Conservation (phyloP, 2,329 filamentous ascomycete genomes). For the Talaromyces pinophilus region DNA sequence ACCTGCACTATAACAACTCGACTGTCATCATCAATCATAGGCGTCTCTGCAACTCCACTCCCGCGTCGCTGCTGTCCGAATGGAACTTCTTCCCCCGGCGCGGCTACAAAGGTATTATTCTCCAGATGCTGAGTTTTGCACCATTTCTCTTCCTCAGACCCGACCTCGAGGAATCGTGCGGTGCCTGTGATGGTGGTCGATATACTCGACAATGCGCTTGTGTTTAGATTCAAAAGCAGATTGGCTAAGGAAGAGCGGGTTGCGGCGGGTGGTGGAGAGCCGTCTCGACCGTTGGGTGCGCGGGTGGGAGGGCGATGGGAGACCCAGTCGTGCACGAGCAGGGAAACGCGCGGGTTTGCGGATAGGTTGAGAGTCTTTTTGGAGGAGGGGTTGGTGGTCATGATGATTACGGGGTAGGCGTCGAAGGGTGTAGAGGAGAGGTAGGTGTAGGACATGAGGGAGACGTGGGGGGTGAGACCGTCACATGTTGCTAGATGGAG, state of each 20-base stretch:
- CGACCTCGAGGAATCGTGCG: constrained; percentile 70
- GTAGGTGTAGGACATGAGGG: constrained; percentile 99
- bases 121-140: constrained; percentile 81
- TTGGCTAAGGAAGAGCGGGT: constrained; percentile 74
- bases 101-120: constrained; percentile 80
- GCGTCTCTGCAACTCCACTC: constrained; percentile 33
- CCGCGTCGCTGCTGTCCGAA: constrained; percentile 44
- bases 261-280: constrained; percentile 63
- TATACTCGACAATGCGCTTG: constrained; percentile 81
- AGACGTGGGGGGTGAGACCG: constrained; percentile 82
- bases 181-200: constrained; percentile 91
- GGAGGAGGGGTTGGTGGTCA: constrained; percentile 80
- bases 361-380: constrained; percentile 74
- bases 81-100: constrained; percentile 50
- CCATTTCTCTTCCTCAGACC: constrained; percentile 79
- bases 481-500: constrained; percentile 93
- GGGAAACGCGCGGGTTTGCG: constrained; percentile 80
- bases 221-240: constrained; percentile 87
- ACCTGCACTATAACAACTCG: constrained; percentile 85
- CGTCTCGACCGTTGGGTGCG: constrained; percentile 53
- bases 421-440: constrained; percentile 74
- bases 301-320: constrained; percentile 84
- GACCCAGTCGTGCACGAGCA: constrained; percentile 98
- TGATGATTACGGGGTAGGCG: constrained; percentile 79
- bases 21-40: constrained; percentile 75